Conservation (phyloP, 306 rosid genomes). For the Vigna hirtella region DNA sequence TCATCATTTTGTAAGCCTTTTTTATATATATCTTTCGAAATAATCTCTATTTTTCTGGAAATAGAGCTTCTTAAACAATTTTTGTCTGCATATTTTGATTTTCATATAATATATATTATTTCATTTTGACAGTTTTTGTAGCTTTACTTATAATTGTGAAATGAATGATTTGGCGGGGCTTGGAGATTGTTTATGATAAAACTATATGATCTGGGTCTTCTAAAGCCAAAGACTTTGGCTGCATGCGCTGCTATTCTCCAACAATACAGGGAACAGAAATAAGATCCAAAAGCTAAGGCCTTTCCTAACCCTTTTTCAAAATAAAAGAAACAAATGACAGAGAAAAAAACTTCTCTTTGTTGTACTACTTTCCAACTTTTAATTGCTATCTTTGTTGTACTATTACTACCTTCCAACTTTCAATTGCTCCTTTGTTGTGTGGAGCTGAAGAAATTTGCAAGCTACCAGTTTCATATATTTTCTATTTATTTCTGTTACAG, state of each 20-base stretch:
- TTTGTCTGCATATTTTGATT: no score
- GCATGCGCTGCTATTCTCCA: constrained; percentile 61
- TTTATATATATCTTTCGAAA: no score
- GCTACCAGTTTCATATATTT: no score
- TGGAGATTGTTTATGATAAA: constrained; percentile 82
- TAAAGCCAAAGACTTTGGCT: constrained; percentile 59
- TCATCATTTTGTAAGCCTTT: neutral
- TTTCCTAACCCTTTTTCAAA: neutral
- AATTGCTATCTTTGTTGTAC: no score
- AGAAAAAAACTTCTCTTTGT: neutral
- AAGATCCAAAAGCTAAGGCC: constrained; percentile 41
- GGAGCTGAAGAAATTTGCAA: no score
- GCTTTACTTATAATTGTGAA: constrained; percentile 15
- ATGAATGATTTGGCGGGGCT: constrained; percentile 57
- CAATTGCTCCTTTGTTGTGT: no score
- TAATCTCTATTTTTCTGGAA: no score
- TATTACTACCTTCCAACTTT: no score
- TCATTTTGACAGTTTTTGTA: neutral
- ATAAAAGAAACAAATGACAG: constrained; percentile 11
- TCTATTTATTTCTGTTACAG: no score
- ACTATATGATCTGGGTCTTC: constrained; percentile 73
- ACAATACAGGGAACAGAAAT: constrained; percentile 50
- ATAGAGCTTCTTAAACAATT: neutral
- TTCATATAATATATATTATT: constrained; percentile 16
- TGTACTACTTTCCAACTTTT: no score